phyloP scores from a whole-genome alignment of 2,329 filamentous ascomycete species.

The Colletotrichum gigasporum region DNA sequence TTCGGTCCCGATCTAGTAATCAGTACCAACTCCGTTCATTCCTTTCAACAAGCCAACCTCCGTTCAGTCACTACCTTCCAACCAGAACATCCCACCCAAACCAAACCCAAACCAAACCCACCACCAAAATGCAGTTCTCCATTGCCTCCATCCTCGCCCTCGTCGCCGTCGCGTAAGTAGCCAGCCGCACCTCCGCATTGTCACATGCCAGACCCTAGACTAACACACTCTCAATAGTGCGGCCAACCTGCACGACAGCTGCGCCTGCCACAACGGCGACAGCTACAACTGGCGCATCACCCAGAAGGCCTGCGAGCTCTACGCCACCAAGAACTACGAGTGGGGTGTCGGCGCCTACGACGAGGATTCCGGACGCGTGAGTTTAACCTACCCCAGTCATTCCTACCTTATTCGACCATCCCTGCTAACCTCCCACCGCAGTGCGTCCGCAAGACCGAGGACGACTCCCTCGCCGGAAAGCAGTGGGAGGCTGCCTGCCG shows the following conservation, averaged over 20 bases:
- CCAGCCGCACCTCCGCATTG: fast-evolving
- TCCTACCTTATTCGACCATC: neutral
- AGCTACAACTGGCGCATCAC: slow-evolving; percentile 37
- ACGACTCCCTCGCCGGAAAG: slow-evolving; percentile 31
- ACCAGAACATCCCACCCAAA: neutral
- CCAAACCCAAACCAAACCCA: neutral
- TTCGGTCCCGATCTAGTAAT: slow-evolving; percentile 30
- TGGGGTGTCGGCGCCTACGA: slow-evolving; percentile 32
- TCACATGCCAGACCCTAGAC: neutral
- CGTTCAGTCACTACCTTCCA: slow-evolving; percentile 21
- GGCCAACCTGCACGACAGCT: slow-evolving; percentile 36
- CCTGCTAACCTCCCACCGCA: neutral
- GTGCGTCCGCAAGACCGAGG: slow-evolving; percentile 26
- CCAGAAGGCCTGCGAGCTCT: slow-evolving; percentile 32
- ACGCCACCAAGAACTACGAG: slow-evolving; percentile 24
- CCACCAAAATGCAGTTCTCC: slow-evolving; percentile 30
- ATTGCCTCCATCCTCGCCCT: slow-evolving; percentile 18
- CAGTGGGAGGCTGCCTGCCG: slow-evolving; percentile 34
- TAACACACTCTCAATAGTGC: slow-evolving; percentile 20
- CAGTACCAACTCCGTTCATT: slow-evolving; percentile 29
- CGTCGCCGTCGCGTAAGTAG: slow-evolving; percentile 15
- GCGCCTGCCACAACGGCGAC: slow-evolving; percentile 35
- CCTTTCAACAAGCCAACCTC: slow-evolving; percentile 1
- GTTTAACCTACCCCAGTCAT: neutral
- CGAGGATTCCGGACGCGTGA: slow-evolving; percentile 24